phyloP scores from a whole-genome alignment of 768 basidiomycete genomes.

The Butyriboletus loyo region DNA sequence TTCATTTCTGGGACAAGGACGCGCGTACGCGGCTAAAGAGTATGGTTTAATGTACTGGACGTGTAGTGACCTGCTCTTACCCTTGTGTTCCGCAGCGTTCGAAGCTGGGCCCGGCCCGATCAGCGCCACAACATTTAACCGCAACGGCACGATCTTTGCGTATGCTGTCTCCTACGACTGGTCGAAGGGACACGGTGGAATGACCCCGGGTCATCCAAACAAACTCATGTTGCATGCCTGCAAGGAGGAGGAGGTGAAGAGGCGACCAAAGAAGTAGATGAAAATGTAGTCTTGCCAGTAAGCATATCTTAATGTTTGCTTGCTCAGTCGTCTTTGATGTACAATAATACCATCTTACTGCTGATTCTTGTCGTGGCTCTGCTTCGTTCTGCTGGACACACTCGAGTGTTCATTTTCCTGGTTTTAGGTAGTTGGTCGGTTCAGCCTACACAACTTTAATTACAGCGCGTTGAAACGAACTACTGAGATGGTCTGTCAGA shows the following conservation, averaged over 20 bases:
- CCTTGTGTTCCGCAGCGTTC: constrained; percentile 49
- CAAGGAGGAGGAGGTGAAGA: constrained; percentile 86
- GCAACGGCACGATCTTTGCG: constrained; percentile 84
- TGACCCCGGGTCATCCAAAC: constrained; percentile 65
- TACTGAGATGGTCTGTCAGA: neutral
- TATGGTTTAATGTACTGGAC: constrained; percentile 27
- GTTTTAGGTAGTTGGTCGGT: neutral
- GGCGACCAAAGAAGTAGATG: constrained; percentile 41
- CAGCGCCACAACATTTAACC: constrained; percentile 79
- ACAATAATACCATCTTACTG: constrained; percentile 11
- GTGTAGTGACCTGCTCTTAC: neutral
- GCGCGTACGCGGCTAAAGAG: constrained; percentile 89
- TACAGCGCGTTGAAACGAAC: neutral
- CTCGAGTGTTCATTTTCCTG: neutral
- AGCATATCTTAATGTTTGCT: constrained; percentile 4
- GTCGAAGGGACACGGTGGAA: constrained; percentile 89
- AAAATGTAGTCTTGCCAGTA: neutral
- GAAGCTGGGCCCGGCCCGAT: constrained; percentile 76
- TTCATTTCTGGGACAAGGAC: constrained; percentile 96
- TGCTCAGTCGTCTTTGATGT: constrained; percentile 11
- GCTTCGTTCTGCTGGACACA: neutral
- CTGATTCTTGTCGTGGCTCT: neutral
- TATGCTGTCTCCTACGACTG: constrained; percentile 93
- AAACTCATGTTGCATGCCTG: constrained; percentile 82
- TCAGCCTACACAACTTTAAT: no score